phyloP scores from a whole-genome alignment of 345 rosid species.

The Aquilaria yunnanensis region DNA sequence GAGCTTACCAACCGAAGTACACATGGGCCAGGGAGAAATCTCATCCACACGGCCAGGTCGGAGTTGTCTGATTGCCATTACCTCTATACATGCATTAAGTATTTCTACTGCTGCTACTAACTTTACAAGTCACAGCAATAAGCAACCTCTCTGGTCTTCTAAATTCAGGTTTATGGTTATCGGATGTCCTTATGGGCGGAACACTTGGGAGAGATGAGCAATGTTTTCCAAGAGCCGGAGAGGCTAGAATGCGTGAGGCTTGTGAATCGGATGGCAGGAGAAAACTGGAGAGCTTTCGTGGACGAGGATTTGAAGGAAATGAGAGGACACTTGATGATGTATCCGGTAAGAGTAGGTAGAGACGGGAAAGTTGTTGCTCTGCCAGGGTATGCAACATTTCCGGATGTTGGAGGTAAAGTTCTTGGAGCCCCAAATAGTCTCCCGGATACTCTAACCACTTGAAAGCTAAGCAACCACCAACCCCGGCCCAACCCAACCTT shows the following conservation, averaged over 20 bases:
- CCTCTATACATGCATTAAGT: no score
- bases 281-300: conserved; percentile 49
- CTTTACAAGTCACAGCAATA: not conserved
- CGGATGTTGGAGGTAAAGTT: conserved; percentile 66
- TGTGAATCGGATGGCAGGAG: conserved; percentile 30
- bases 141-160: not conserved
- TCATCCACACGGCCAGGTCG: conserved; percentile 58
- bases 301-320: conserved; percentile 31
- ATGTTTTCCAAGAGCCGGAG: conserved; percentile 33
- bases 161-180: conserved; percentile 54
- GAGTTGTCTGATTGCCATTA: not conserved
- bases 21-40: conserved; percentile 48
- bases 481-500: no score
- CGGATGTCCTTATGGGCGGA: conserved; percentile 73
- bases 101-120: not conserved
- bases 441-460: conserved; percentile 62
- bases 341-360: conserved; percentile 38
- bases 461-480: not conserved
- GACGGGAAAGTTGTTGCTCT: conserved; percentile 35
- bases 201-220: conserved; percentile 45
- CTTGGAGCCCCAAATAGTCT: conserved; percentile 54
- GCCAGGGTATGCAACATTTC: conserved; percentile 39
- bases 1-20: conserved; percentile 53
- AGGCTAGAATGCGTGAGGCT: conserved; percentile 28
- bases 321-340: conserved; percentile 59